Conservation (phyloP, 345 rosid genomes). For the Moringa oleifera region DNA sequence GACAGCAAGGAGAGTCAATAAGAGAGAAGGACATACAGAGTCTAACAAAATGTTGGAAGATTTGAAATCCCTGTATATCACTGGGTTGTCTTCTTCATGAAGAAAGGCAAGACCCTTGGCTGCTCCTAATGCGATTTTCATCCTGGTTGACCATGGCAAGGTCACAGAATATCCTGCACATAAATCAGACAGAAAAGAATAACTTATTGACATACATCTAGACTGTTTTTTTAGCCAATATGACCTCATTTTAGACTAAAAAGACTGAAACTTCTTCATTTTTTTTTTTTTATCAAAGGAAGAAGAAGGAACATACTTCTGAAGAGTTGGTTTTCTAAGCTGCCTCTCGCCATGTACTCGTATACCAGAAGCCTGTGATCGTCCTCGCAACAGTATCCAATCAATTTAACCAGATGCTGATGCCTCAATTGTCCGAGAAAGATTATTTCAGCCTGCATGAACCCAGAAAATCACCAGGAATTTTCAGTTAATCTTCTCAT, state of each 20-base stretch:
- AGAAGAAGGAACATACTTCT: slow-evolving; percentile 36
- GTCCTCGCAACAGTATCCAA: slow-evolving; percentile 75
- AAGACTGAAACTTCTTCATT: too few relatives aligned
- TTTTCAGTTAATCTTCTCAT: too few relatives aligned
- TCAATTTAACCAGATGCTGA: slow-evolving; percentile 65
- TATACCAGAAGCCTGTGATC: slow-evolving; percentile 69
- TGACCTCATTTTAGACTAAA: too few relatives aligned
- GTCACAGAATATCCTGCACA: slow-evolving; percentile 42
- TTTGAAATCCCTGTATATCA: slow-evolving; percentile 74
- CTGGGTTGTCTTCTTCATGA: slow-evolving; percentile 65
- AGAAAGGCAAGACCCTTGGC: slow-evolving; percentile 81
- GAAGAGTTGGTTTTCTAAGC: slow-evolving; percentile 74
- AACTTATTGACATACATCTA: too few relatives aligned
- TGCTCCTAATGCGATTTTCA: slow-evolving; percentile 77
- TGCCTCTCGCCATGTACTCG: slow-evolving; percentile 69
- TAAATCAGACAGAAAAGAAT: too few relatives aligned
- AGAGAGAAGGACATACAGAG: slow-evolving; percentile 39
- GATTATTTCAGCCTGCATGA: slow-evolving; percentile 64
- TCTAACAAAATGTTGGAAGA: slow-evolving; percentile 70
- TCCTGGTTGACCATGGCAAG: slow-evolving; percentile 67
- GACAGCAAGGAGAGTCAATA: too few relatives aligned
- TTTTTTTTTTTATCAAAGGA: too few relatives aligned
- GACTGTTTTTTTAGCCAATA: too few relatives aligned
- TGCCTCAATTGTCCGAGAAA: slow-evolving; percentile 78
- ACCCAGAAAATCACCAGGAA: not conserved